Evolutionary conservation across 192 early-diverging fungal species (phyloP), one percentile per base, ranked within the genome.

Genomic region (Linderina pennispora): DNA sequence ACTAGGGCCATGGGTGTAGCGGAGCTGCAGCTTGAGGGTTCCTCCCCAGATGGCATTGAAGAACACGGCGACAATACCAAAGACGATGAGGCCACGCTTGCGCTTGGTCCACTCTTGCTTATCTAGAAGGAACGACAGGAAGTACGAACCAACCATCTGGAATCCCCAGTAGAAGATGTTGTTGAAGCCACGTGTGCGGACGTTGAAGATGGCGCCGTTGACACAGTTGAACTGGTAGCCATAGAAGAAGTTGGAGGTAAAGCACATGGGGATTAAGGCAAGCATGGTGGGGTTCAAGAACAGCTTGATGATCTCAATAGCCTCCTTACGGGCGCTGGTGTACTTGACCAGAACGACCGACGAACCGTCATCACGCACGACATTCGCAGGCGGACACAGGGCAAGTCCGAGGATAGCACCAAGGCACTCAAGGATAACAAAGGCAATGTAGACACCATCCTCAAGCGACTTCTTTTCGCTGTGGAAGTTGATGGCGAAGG

Each of bases 111-210:
- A 60, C 25, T 50, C 52, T 23, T 57, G 42, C 23, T 38, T 71
- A 62, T 87, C 81, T 33, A 84, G 69, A n/a, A 86, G 55, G 14
- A 43, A 59, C 13, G 81, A 81, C 43, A 84, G 75, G 5, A 65
- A 13, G 50, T 66, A 71, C 20, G 79, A 74, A 40, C 80, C 82
- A 21, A 77, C 7, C 47, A 86, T 86, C 52, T 86, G 82, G 31
- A 75, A 67, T n/a, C 62, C 45, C 84, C 84, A 86, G 53, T 86
- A 86, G 18, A 81, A 50, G 19, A 79, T 50, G 66, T 80, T 79
- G 67, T 86, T 86, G 22, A 86, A 58, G 4, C 72, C 55, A 53
- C 81, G 77, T 22, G 82, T 77, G 37, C 82, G 78, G 42, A 80
- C 33, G 17, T 71, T 77, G 52, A 83, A 84, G 57, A 76, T 76